Base-by-base conservation (phyloP, 2,329 filamentous ascomycete species). In the Fusarium secorum region DNA sequence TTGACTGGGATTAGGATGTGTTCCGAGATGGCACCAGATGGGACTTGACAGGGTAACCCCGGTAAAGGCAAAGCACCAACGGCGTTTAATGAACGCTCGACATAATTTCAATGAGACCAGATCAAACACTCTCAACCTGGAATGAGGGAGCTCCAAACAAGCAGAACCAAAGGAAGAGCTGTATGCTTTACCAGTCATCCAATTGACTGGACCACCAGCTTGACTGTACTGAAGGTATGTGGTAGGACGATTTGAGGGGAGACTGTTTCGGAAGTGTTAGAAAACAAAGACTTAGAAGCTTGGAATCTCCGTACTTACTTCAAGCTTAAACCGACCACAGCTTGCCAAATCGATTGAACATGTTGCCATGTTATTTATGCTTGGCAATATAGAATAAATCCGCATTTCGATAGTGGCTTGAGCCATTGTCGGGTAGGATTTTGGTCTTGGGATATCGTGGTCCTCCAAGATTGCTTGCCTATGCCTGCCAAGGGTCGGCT, bases 31-130 rank as follows among this genome's bases (percentile, higher is more conserved):
- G 55, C 53, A 60, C 56, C 35, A 58, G 55, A 68, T 60, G 63
- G 55, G 49, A 44, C 61, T 44, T 51, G 59, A 44, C 73, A 75
- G 63, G 73, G 69, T 64, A 36, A 58, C 66, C 71, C 73, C 67
- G 64, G 66, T 36, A 32, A 62, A 66, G 45, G 32, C 52, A 51
- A 35, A 60, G 61, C 38, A 60, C 64, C 44, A 33, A 52, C 45
- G 53, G 38, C 49, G 55, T 60, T 33, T 36, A n/a, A 22, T 48
- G 44, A 39, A 51, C 41, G 54, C 51, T 46, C 44, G 42, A 35
- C 48, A 38, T 32, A 48, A 48, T 48, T 32, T 48, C 28, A n/a
- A 14, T 39, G 48, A 42, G 30, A 41, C 60, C 64, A 41, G 48
- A 33, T 44, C 60, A 57, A 53, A 66, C 48, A 38, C 46, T 20